phyloP scores from a whole-genome alignment of 805 yeast species.

The Priceomyces haplophilus region DNA sequence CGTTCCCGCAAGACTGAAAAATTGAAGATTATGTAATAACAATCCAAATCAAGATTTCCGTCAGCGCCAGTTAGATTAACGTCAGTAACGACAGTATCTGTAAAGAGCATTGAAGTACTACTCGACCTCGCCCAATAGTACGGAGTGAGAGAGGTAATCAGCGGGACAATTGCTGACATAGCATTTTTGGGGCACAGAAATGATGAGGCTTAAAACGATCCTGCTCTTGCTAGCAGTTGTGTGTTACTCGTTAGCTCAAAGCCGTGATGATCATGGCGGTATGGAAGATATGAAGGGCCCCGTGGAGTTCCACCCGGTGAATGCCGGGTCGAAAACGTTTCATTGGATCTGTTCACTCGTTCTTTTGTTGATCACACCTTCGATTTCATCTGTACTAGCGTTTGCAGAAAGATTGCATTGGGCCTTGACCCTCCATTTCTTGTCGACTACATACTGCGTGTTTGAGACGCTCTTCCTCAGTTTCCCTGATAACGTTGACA shows the following conservation, averaged over 20 bases:
- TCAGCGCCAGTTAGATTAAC: background rate
- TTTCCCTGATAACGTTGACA: constrained; percentile 59
- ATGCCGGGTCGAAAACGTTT: constrained; percentile 53
- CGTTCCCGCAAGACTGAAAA: background rate
- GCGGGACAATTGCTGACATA: no score
- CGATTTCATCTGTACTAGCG: constrained; percentile 51
- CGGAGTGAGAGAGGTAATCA: no score
- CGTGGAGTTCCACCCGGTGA: constrained; percentile 41
- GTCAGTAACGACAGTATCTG: no score
- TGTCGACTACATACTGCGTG: constrained; percentile 48
- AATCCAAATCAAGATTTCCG: background rate
- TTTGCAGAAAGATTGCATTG: constrained; percentile 50
- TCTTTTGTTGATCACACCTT: constrained; percentile 52
- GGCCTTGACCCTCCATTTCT: constrained; percentile 45
- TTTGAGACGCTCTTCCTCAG: constrained; percentile 56
- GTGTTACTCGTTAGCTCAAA: constrained; percentile 2
- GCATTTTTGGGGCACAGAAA: no score
- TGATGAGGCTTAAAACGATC: background rate
- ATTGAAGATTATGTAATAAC: constrained; percentile 1
- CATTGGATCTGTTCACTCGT: constrained; percentile 61
- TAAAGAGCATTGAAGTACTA: no score
- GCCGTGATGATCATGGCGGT: constrained; percentile 2
- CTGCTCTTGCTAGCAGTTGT: background rate
- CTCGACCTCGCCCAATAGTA: no score
- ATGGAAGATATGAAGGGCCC: constrained; percentile 18